Evolutionary conservation across 148 eudicot species (phyloP).

Genomic region (Simmondsia chinensis): DNA sequence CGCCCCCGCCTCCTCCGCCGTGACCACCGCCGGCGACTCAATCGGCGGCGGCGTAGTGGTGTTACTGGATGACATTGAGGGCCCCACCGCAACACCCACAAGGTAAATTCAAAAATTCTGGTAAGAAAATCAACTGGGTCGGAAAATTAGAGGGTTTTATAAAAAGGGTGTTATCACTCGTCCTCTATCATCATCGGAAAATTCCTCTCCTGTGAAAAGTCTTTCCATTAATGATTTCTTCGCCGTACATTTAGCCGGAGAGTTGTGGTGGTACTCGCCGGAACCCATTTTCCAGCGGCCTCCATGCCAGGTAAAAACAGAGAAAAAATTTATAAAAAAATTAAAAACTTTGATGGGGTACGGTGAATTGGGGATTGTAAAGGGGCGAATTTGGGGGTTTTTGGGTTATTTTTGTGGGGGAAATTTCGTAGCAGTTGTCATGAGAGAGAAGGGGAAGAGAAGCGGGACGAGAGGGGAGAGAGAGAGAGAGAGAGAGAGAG

Average conservation of each 20-base stretch:
- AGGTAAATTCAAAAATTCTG: background rate
- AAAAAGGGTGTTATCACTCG: background rate
- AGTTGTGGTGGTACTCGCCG: slow-evolving; percentile 15
- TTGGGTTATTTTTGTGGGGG: slow-evolving; percentile 13
- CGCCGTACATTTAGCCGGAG: slow-evolving; percentile 10
- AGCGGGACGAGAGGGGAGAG: slow-evolving; percentile 2
- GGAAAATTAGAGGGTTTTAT: background rate
- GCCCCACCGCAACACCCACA: slow-evolving; percentile 4
- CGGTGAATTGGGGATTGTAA: background rate
- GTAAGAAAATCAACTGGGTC: background rate
- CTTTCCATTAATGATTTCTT: too few species aligned
- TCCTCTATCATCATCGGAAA: slow-evolving; percentile 1
- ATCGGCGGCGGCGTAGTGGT: slow-evolving; percentile 8
- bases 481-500: background rate
- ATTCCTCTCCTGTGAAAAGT: background rate
- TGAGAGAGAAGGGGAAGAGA: slow-evolving; percentile 5
- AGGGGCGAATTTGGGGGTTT: background rate
- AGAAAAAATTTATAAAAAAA: background rate
- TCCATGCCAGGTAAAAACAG: slow-evolving; percentile 7
- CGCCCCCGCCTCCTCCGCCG: slow-evolving; percentile 57
- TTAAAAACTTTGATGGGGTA: slow-evolving; percentile 6
- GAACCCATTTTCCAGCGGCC: slow-evolving; percentile 8
- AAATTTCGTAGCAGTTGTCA: slow-evolving; percentile 5
- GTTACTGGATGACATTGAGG: slow-evolving; percentile 5
- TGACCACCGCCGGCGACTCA: slow-evolving; percentile 5